These are phyloP conservation scores for Tylopilus plumbeoviolaceoides DNA, from an alignment of 768 basidiomycete genomes.

Conservation along the genomic window DNA sequence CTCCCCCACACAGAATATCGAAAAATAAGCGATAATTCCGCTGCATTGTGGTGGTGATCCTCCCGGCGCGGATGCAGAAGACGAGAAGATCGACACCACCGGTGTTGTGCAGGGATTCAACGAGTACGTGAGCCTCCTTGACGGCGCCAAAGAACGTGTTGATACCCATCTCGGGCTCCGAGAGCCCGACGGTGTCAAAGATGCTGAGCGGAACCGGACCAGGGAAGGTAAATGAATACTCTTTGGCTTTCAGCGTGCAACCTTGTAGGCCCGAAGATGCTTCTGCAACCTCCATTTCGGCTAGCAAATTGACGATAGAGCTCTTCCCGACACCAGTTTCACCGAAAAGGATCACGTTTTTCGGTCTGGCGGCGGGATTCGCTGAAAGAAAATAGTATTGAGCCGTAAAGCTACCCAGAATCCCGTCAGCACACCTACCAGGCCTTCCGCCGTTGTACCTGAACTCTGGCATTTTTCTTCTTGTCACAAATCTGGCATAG, in stretches of 20 bases:
- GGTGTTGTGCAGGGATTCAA: background rate
- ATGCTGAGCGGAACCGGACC: background rate
- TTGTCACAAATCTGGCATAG: too few species aligned
- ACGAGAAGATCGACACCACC: conserved; percentile 5
- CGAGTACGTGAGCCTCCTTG: background rate
- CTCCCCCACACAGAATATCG: background rate
- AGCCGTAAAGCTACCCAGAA: background rate
- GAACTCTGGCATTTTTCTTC: background rate
- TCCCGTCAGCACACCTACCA: background rate
- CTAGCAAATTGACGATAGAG: background rate
- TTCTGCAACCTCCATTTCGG: background rate
- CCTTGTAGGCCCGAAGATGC: background rate
- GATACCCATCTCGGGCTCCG: background rate
- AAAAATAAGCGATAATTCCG: background rate
- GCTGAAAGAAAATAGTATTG: background rate
- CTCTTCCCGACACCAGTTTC: background rate
- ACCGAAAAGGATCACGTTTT: background rate
- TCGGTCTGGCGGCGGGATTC: background rate
- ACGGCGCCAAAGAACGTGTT: background rate
- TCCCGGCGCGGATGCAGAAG: background rate
- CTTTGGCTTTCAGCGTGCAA: background rate
- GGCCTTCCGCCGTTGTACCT: background rate
- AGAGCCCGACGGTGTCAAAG: background rate
- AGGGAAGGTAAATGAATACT: background rate
- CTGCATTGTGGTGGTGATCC: background rate